Evolutionary conservation across 2,329 filamentous ascomycete species (phyloP).

Genomic region (Microcyclospora pomicola): DNA sequence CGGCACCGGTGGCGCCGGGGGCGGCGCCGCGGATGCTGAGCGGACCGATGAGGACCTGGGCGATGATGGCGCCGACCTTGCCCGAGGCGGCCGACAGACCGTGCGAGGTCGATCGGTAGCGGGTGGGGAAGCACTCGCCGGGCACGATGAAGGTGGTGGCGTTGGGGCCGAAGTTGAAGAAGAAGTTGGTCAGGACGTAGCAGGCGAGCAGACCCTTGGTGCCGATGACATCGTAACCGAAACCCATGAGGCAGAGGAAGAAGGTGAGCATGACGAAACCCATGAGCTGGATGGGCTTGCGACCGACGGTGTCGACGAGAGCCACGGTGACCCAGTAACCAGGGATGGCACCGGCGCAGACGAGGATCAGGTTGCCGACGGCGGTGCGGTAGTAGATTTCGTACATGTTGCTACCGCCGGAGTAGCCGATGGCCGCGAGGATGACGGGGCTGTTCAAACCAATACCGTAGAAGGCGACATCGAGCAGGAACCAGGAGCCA

Average conservation of each 20-base stretch:
- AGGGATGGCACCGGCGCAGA: conserved; percentile 64
- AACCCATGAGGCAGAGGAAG: conserved; percentile 37
- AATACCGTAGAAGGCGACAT: conserved; percentile 44
- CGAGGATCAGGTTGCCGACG: conserved; percentile 64
- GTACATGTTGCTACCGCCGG: conserved; percentile 50
- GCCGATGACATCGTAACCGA: conserved; percentile 32
- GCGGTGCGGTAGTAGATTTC: conserved; percentile 59
- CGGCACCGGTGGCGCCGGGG: conserved; percentile 39
- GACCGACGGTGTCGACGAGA: conserved; percentile 58
- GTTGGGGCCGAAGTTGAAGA: conserved; percentile 42
- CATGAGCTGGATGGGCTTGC: conserved; percentile 61
- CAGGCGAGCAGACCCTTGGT: conserved; percentile 30
- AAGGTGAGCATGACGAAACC: conserved; percentile 35
- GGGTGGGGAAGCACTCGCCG: conserved; percentile 38
- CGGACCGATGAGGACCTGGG: conserved; percentile 36
- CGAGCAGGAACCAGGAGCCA: conserved; percentile 72
- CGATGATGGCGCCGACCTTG: conserved; percentile 37
- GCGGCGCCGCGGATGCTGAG: conserved; percentile 40
- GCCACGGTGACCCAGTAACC: conserved; percentile 73
- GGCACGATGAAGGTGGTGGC: conserved; percentile 39
- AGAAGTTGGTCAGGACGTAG: conserved; percentile 37
- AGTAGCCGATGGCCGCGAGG: conserved; percentile 57
- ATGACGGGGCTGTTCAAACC: conserved; percentile 66
- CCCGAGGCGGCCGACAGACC: conserved; percentile 36
- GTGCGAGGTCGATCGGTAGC: conserved; percentile 35